These are phyloP conservation scores for Paspalum notatum DNA, from an alignment of 176 grass and related monocot genomes.

Conservation along the genomic window DNA sequence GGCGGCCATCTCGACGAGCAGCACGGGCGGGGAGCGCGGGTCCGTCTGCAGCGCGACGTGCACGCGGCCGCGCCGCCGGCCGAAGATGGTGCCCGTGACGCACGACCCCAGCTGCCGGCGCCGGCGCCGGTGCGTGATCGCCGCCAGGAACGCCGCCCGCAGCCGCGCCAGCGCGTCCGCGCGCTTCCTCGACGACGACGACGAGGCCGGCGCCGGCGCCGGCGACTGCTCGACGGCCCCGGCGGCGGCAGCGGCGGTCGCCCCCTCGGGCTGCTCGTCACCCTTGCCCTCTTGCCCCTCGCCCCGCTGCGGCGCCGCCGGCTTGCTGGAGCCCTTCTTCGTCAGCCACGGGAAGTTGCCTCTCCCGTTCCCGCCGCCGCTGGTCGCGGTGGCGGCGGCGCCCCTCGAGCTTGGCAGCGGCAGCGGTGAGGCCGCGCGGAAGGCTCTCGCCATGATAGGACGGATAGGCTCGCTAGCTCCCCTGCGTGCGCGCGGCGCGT, in stretches of 20 bases:
- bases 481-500: conserved; percentile 8
- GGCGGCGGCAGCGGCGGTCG: not conserved
- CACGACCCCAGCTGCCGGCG: conserved; percentile 61
- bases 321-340: conserved; percentile 49
- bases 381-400: not conserved
- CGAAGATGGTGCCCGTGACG: conserved; percentile 95
- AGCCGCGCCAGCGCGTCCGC: conserved; percentile 58
- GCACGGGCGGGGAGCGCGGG: conserved; percentile 66
- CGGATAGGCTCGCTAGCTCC: not conserved
- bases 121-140: conserved; percentile 53
- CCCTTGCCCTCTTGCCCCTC: not conserved
- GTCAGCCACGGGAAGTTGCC: conserved; percentile 49
- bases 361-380: not conserved
- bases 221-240: conserved; percentile 1
- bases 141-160: conserved; percentile 66
- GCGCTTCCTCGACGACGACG: conserved; percentile 47
- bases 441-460: conserved; percentile 51
- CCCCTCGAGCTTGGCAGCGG: conserved; percentile 47
- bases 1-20: conserved; percentile 83
- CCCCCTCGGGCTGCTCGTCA: conserved; percentile 10
- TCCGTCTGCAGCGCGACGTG: conserved; percentile 83
- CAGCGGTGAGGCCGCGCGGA: conserved; percentile 57
- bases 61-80: conserved; percentile 71
- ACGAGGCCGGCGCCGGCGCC: not conserved
- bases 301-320: not conserved